Evolutionary conservation across 345 rosid genomes (phyloP).

Genomic region (Citrus mangshanensis): DNA sequence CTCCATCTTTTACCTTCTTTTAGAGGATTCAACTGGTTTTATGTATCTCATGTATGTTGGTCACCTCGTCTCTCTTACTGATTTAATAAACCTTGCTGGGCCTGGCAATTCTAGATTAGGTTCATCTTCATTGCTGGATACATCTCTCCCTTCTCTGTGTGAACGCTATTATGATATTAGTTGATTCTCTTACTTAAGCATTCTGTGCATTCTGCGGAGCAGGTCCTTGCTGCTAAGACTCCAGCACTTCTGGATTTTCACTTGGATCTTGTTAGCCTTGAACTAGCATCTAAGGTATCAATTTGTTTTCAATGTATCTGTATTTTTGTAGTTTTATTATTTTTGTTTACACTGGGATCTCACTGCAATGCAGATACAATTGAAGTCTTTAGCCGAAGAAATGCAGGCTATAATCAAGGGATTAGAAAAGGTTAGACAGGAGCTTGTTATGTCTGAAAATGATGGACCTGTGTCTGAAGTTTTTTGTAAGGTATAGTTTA

Average conservation of each 20-base stretch:
- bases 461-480: slow-evolving; percentile 96
- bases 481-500: slow-evolving; percentile 60
- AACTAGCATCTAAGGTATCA: slow-evolving; percentile 78
- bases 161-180: background rate
- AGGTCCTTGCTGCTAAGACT: slow-evolving; percentile 80
- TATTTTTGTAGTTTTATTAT: slow-evolving; percentile 5
- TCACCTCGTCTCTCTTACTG: background rate
- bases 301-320: slow-evolving; percentile 11
- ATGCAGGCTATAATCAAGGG: slow-evolving; percentile 99
- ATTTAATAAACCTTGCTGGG: background rate
- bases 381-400: slow-evolving; percentile 95
- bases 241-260: slow-evolving; percentile 82
- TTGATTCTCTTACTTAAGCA: slow-evolving; percentile 10
- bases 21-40: background rate
- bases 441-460: slow-evolving; percentile 75
- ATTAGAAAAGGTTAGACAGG: slow-evolving; percentile 89
- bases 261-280: slow-evolving; percentile 80
- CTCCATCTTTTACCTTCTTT: background rate
- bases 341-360: slow-evolving; percentile 14
- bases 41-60: background rate
- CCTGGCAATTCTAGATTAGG: background rate
- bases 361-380: slow-evolving; percentile 69
- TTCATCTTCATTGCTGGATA: background rate
- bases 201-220: slow-evolving; percentile 18
- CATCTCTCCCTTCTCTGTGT: background rate